A percentile compares a stretch with the other conserved stretches of the same genome.
Evolutionary conservation across 148 eudicot genomes (phyloP).

Genomic region (Amaranthus palmeri): DNA sequence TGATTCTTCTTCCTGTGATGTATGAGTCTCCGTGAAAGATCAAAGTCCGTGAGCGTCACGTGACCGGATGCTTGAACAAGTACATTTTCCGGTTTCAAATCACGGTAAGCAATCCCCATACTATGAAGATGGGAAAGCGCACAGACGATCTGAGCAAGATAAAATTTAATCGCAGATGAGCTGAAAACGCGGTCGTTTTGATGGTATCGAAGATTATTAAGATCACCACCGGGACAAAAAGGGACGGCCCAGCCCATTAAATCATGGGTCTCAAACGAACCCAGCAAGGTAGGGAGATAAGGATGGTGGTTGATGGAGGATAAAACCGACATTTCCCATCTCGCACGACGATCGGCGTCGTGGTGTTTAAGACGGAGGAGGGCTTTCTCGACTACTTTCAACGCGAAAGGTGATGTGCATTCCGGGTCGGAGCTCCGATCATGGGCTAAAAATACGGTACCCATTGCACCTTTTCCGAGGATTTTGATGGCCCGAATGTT

Average conservation of each 20-base stretch:
- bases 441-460: conserved; percentile 76
- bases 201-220: conserved; percentile 50
- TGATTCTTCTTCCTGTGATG: background rate
- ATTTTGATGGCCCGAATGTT: conserved; percentile 53
- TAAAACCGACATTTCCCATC: conserved; percentile 60
- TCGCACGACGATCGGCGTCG: conserved; percentile 60
- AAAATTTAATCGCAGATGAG: conserved; percentile 53
- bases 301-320: conserved; percentile 45
- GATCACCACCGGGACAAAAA: conserved; percentile 79
- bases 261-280: conserved; percentile 38
- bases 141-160: conserved; percentile 62
- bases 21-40: conserved; percentile 52
- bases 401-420: conserved; percentile 46
- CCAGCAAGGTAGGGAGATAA: conserved; percentile 60
- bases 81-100: conserved; percentile 76
- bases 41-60: conserved; percentile 82
- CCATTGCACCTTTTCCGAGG: conserved; percentile 93
- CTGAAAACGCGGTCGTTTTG: conserved; percentile 64
- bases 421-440: conserved; percentile 37
- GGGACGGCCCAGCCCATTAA: conserved; percentile 64
- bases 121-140: conserved; percentile 65
- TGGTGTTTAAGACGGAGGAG: conserved; percentile 28
- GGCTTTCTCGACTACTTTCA: conserved; percentile 57
- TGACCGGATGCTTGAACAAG: conserved; percentile 68
- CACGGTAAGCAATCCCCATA: conserved; percentile 69